Percentiles rank a stretch among this genome's conserved stretches.
These are phyloP conservation scores for Glonium stellatum DNA, from an alignment of 495 filamentous ascomycete genomes.

Conservation along the genomic window DNA sequence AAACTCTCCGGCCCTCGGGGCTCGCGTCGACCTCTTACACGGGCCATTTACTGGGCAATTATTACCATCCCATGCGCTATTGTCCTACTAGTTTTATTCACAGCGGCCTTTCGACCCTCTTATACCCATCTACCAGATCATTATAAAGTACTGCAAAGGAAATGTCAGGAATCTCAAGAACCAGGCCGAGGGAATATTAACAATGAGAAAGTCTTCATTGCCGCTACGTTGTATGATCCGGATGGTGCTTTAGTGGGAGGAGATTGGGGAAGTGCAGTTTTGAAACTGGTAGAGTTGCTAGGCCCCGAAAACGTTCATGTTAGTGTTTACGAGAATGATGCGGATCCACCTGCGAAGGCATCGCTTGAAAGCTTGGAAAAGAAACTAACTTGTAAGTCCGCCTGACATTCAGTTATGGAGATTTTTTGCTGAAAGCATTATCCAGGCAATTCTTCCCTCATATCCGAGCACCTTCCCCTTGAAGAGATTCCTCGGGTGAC, in stretches of 20 bases:
- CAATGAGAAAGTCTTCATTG: conserved; percentile 9
- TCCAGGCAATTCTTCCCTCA: conserved; percentile 45
- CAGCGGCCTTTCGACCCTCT: background rate
- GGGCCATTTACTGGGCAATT: background rate
- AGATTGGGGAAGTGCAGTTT: conserved; percentile 7
- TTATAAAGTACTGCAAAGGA: conserved; percentile 1
- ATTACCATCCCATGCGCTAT: background rate
- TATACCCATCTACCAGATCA: conserved; percentile 4
- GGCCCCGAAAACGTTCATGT: conserved; percentile 50
- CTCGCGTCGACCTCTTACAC: background rate
- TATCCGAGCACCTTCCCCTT: conserved; percentile 48
- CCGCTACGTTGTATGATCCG: conserved; percentile 8
- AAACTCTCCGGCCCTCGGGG: background rate
- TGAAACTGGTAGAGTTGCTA: conserved; percentile 31
- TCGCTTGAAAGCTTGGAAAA: conserved; percentile 40
- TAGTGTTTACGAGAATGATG: conserved; percentile 65
- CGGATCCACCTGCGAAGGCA: conserved; percentile 39
- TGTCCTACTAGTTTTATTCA: background rate
- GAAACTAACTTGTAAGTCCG: conserved; percentile 38
- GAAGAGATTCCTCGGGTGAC: conserved; percentile 49
- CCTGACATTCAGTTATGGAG: too few relatives aligned
- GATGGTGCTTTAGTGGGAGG: background rate
- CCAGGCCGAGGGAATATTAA: conserved; percentile 8
- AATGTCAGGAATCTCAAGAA: background rate
- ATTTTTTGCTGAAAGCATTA: background rate